Percentiles rank a stretch among this genome's conserved stretches.
Evolutionary conservation across 805 yeast species (phyloP).

Genomic region (Suhomyces sp.): DNA sequence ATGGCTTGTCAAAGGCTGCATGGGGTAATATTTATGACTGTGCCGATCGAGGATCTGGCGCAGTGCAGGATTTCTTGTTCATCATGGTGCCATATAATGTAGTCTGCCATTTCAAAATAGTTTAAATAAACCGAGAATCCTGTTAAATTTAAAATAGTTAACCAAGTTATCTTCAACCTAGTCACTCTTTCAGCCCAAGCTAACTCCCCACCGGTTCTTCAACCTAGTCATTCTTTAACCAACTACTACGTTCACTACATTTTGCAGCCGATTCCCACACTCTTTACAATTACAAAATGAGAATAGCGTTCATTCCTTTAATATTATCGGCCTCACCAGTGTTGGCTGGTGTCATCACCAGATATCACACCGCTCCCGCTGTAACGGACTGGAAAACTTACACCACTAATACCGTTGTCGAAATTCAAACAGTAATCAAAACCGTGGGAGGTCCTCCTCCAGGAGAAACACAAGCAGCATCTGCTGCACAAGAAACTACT

Average conservation of each 20-base stretch:
- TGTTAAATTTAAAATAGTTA: background rate
- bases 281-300: background rate
- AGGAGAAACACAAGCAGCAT: constrained; percentile 4
- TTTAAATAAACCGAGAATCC: background rate
- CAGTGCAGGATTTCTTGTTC: background rate
- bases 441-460: constrained; percentile 22
- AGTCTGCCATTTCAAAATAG: background rate
- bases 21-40: background rate
- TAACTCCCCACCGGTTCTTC: background rate
- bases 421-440: constrained; percentile 10
- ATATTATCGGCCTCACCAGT: background rate
- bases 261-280: background rate
- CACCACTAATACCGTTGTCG: constrained; percentile 14
- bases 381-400: constrained; percentile 22
- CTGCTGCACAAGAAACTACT: background rate
- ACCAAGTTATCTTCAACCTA: background rate
- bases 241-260: background rate
- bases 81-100: background rate
- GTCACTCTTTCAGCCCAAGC: background rate
- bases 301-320: background rate
- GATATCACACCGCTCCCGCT: constrained; percentile 26
- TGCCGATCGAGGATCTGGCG: background rate
- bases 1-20: background rate
- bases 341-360: constrained; percentile 9
- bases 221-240: background rate